phyloP scores from a whole-genome alignment of 495 filamentous ascomycete species.

The Schizothecium vesticola region DNA sequence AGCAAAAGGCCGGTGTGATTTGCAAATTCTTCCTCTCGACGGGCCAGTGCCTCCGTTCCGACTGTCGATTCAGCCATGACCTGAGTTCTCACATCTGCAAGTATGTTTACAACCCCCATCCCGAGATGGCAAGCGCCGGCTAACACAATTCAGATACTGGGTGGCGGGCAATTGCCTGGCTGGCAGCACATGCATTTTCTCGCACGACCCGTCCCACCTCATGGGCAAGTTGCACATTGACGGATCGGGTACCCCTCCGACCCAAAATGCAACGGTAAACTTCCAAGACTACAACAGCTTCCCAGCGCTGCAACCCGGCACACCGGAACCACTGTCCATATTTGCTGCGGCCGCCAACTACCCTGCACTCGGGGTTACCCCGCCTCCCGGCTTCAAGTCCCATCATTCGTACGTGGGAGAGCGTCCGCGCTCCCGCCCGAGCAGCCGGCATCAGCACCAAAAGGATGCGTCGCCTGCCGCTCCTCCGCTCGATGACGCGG shows the following conservation, averaged over 20 bases:
- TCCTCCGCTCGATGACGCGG: constrained; percentile 83
- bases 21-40: constrained; percentile 95
- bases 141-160: constrained; percentile 68
- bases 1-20: constrained; percentile 73
- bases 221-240: constrained; percentile 61
- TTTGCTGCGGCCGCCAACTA: constrained; percentile 52
- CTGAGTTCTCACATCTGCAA: constrained; percentile 96
- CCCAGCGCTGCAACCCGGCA: constrained; percentile 64
- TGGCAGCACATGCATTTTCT: constrained; percentile 92
- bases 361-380: constrained; percentile 46
- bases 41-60: constrained; percentile 86
- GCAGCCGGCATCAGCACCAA: constrained; percentile 76
- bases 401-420: constrained; percentile 48
- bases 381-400: constrained; percentile 58
- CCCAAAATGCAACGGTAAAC: constrained; percentile 61
- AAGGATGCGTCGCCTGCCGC: constrained; percentile 62
- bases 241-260: constrained; percentile 56
- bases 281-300: constrained; percentile 88
- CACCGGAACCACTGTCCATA: constrained; percentile 52
- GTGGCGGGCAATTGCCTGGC: constrained; percentile 94
- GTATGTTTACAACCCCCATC: constrained; percentile 50
- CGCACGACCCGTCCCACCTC: constrained; percentile 86
- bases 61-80: constrained; percentile 97
- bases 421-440: constrained; percentile 75
- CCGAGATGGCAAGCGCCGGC: constrained; percentile 13